phyloP scores from a whole-genome alignment of 805 yeast species.

The Kuraishia hungarica region DNA sequence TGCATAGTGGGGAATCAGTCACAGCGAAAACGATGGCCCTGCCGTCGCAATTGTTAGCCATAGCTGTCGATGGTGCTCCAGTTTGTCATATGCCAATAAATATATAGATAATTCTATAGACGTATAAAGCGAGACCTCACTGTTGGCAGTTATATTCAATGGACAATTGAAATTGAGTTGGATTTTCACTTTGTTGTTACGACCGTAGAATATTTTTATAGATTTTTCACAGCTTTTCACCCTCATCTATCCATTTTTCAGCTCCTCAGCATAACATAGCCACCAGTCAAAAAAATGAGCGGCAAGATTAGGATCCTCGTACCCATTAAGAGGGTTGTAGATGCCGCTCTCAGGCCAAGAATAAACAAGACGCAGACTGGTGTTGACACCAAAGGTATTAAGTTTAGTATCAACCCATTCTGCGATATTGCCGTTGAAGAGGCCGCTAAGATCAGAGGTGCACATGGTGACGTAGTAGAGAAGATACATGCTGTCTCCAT shows the following conservation, averaged over 20 bases:
- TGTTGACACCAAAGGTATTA: slow-evolving; percentile 81
- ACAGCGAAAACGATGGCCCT: neutral
- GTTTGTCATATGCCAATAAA: neutral
- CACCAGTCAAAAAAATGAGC: slow-evolving; percentile 17
- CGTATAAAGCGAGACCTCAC: no score
- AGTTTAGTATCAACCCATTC: slow-evolving; percentile 91
- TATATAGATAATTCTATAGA: no score
- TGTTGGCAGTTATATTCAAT: no score
- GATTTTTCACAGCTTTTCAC: neutral
- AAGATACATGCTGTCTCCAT: slow-evolving; percentile 85
- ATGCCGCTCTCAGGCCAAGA: slow-evolving; percentile 88
- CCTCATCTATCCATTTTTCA: neutral
- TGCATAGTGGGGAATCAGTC: neutral
- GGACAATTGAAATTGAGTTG: no score
- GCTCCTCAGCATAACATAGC: neutral
- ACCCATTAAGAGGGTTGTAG: slow-evolving; percentile 93
- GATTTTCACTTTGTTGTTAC: no score
- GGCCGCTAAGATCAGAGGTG: slow-evolving; percentile 70
- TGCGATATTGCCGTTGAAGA: slow-evolving; percentile 96
- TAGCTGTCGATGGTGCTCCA: neutral
- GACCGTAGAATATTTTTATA: no score
- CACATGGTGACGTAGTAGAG: slow-evolving; percentile 60
- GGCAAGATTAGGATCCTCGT: slow-evolving; percentile 68
- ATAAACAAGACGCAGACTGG: slow-evolving; percentile 81
- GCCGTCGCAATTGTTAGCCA: neutral